Evolutionary conservation across 2,329 filamentous ascomycete genomes (phyloP).

Genomic region (Aureobasidium sp.): DNA sequence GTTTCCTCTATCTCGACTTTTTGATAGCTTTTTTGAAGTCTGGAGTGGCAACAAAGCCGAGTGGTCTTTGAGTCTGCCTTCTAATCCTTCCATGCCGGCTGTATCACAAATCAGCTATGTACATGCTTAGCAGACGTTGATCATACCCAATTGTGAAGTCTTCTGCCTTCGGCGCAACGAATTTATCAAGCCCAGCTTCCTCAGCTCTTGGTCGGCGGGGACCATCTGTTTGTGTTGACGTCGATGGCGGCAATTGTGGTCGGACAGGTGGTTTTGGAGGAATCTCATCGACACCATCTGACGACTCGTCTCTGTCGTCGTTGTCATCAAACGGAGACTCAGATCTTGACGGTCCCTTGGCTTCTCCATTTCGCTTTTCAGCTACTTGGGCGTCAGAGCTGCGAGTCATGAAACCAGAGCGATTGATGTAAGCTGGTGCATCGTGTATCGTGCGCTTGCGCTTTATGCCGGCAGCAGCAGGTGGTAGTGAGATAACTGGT

Average conservation of each 20-base stretch:
- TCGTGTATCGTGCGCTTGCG: neutral
- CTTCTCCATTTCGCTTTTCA: no score
- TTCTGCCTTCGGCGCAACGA: neutral
- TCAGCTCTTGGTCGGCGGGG: neutral
- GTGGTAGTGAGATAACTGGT: neutral
- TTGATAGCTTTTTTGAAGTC: neutral
- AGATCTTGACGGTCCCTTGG: neutral
- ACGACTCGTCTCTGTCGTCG: neutral
- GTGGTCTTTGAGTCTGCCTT: neutral
- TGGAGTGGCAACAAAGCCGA: neutral
- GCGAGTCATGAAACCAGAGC: neutral
- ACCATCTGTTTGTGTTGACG: neutral
- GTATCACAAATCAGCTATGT: neutral
- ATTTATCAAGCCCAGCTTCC: neutral
- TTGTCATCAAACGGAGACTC: neutral
- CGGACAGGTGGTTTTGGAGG: neutral
- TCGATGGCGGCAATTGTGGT: neutral
- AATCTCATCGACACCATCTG: neutral
- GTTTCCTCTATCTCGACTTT: neutral
- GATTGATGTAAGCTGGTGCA: neutral
- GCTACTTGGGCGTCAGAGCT: neutral
- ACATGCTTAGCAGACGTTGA: neutral
- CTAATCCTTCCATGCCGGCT: neutral
- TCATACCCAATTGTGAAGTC: neutral
- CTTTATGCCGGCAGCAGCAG: neutral